Evolutionary conservation across 2,329 filamentous ascomycete genomes (phyloP), one percentile per base, ranked within the genome.

Genomic region (Talaromyces albobiverticillius): DNA sequence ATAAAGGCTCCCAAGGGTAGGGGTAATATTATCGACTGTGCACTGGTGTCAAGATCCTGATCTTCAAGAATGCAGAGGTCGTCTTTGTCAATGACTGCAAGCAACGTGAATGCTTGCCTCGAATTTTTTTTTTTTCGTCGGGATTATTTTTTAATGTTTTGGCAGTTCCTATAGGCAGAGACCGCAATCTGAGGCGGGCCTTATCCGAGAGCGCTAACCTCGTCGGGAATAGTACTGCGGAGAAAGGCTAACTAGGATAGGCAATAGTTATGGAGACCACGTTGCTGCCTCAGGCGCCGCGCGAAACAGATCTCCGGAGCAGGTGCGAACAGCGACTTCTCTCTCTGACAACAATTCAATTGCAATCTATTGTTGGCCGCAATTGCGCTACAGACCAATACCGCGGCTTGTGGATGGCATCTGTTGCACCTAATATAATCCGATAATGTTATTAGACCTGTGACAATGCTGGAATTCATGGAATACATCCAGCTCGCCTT

Each of bases 401-500:
- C 8, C 8, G n/a, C 3, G 4, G 5, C 11, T 22, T 16, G 29
- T 8, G 6, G 32, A 51, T 45, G 38, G 41, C 31, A 14, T 22
- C 20, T 45, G 18, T 3, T 11, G 8, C 32, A 8, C 8, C 10
- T 1, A 7, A 20, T 31, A 18, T 4, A 22, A 14, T 11, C 23
- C 6, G 31, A 31, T 53, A 29, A 56, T 40, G 45, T 13, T 38
- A 6, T 9, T 2, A 3, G 46, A 20, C 16, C 14, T 41, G 41
- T 43, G 61, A 78, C 68, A 64, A 96, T 96, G 92, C 86, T 94
- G 77, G 88, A 92, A 76, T 96, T 96, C 79, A 95, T 96, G 90
- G 91, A 95, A 76, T 93, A 95, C 78, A 87, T 96, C 77, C 90
- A 95, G 75, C 83, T 88, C 75, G 89, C 90, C 66, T 96, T 96